phyloP scores from a whole-genome alignment of 345 rosid species.

The Pugionium dolabratum region DNA sequence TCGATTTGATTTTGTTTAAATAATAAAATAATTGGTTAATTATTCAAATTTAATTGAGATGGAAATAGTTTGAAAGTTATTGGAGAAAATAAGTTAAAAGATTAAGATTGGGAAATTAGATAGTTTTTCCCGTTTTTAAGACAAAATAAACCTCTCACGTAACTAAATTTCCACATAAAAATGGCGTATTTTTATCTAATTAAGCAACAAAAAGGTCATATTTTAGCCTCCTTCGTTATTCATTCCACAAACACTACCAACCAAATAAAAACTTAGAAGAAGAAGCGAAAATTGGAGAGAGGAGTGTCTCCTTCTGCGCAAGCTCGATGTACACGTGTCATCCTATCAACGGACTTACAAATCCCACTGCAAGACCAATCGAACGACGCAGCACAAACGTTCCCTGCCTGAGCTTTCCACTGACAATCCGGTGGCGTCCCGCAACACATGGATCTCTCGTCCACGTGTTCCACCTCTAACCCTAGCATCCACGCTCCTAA shows the following conservation, averaged over 20 bases:
- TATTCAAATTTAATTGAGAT: no score
- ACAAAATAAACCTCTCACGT: no score
- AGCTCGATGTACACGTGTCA: slow-evolving; percentile 58
- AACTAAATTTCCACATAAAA: no score
- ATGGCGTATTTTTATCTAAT: no score
- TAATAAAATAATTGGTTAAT: no score
- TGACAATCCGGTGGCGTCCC: slow-evolving; percentile 86
- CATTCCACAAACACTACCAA: slow-evolving; percentile 6
- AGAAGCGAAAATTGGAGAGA: slow-evolving; percentile 43
- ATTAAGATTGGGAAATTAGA: no score
- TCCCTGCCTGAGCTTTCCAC: slow-evolving; percentile 72
- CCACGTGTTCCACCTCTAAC: slow-evolving; percentile 79
- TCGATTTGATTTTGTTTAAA: no score
- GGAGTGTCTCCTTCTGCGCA: slow-evolving; percentile 81
- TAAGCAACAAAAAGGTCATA: no score
- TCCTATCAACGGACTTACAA: slow-evolving; percentile 77
- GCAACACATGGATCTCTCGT: slow-evolving; percentile 83
- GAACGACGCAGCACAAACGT: slow-evolving; percentile 77
- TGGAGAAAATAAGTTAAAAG: no score
- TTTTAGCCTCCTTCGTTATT: slow-evolving; percentile 15
- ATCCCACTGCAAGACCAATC: slow-evolving; percentile 93
- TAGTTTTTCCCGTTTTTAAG: no score
- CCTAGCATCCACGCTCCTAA: slow-evolving; percentile 86
- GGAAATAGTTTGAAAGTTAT: no score
- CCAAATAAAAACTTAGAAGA: slow-evolving; percentile 17